Evolutionary conservation across 495 filamentous ascomycete genomes (phyloP).

Genomic region (Aspergillus incahuasiensis): DNA sequence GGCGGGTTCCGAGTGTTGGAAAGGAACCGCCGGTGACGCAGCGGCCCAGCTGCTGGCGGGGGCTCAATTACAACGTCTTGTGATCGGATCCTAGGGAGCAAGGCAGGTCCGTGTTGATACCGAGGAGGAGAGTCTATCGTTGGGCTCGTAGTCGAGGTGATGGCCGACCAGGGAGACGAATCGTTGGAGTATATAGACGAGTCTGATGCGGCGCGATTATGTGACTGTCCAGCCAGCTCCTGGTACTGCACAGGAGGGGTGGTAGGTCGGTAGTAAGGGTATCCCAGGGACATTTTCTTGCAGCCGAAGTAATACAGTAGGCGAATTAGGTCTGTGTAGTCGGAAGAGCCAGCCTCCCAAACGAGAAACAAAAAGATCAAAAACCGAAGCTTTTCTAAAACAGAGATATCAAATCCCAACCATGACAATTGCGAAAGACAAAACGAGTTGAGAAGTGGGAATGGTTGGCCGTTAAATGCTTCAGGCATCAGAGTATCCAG

Average conservation of each 20-base stretch:
- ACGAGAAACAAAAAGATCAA: slow-evolving; percentile 4
- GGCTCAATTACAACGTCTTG: slow-evolving; percentile 76
- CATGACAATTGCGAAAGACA: slow-evolving; percentile 11
- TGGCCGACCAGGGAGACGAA: slow-evolving; percentile 73
- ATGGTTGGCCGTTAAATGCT: slow-evolving; percentile 43
- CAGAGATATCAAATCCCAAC: slow-evolving; percentile 15
- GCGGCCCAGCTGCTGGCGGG: slow-evolving; percentile 34
- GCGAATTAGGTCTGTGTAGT: not conserved
- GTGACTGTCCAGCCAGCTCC: slow-evolving; percentile 27
- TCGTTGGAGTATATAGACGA: slow-evolving; percentile 57
- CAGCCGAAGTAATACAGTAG: not conserved
- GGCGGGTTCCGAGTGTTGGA: slow-evolving; percentile 53
- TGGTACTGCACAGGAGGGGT: slow-evolving; percentile 42
- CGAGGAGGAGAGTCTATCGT: slow-evolving; percentile 64
- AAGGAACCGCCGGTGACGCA: slow-evolving; percentile 50
- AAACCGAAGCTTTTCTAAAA: slow-evolving; percentile 9
- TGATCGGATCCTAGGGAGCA: slow-evolving; percentile 81
- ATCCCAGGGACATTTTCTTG: slow-evolving; percentile 43
- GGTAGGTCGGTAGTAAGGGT: slow-evolving; percentile 42
- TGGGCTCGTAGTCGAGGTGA: slow-evolving; percentile 70
- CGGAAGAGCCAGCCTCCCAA: slow-evolving; percentile 26
- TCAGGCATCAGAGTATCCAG: slow-evolving; percentile 18
- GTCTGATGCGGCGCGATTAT: slow-evolving; percentile 43
- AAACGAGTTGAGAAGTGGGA: slow-evolving; percentile 20
- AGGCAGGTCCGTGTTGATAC: slow-evolving; percentile 67